A percentile compares a stretch with the other conserved stretches of the same genome.
These are phyloP conservation scores for Cephalotrichum gorgonifer DNA, from an alignment of 2,329 filamentous ascomycete genomes.

Conservation along the genomic window DNA sequence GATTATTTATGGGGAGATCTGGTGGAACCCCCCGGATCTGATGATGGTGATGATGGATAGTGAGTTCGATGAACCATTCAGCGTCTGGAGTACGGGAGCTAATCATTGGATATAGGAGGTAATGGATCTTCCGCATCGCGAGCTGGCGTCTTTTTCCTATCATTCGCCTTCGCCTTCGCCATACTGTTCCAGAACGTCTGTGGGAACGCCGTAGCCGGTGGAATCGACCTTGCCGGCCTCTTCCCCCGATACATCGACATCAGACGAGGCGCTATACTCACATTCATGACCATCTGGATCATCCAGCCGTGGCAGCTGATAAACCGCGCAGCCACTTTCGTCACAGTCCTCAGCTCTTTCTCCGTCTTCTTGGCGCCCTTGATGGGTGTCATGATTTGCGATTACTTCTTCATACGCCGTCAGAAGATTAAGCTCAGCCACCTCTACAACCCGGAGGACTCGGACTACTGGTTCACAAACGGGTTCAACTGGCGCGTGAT, in stretches of 20 bases:
- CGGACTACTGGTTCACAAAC: slow-evolving; percentile 23
- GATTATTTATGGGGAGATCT: slow-evolving; percentile 11
- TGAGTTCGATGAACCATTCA: slow-evolving; percentile 15
- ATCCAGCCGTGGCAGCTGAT: slow-evolving; percentile 20
- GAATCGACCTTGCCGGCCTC: slow-evolving; percentile 18
- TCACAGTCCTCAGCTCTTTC: slow-evolving; percentile 16
- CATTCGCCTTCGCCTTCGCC: slow-evolving; percentile 15
- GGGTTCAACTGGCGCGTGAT: slow-evolving; percentile 25
- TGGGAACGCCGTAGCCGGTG: slow-evolving; percentile 17
- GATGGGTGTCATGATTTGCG: slow-evolving; percentile 18
- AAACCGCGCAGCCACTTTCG: slow-evolving; percentile 16
- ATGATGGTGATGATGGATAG: slow-evolving; percentile 15
- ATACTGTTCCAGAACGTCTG: slow-evolving; percentile 18
- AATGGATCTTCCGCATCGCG: slow-evolving; percentile 10
- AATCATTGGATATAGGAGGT: slow-evolving; percentile 9
- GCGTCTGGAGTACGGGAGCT: neutral
- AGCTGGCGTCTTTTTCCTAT: slow-evolving; percentile 17
- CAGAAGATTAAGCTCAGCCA: slow-evolving; percentile 25
- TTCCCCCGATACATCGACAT: slow-evolving; percentile 17
- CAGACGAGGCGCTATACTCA: slow-evolving; percentile 15
- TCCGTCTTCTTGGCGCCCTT: slow-evolving; percentile 18
- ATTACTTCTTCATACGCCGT: slow-evolving; percentile 20
- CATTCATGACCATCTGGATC: slow-evolving; percentile 13
- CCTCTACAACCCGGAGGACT: slow-evolving; percentile 22
- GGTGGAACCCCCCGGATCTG: slow-evolving; percentile 12